Percentiles rank a stretch among this genome's conserved stretches.
Conservation (phyloP, 2,329 filamentous ascomycete species). For the Microsporum ferrugineum region DNA sequence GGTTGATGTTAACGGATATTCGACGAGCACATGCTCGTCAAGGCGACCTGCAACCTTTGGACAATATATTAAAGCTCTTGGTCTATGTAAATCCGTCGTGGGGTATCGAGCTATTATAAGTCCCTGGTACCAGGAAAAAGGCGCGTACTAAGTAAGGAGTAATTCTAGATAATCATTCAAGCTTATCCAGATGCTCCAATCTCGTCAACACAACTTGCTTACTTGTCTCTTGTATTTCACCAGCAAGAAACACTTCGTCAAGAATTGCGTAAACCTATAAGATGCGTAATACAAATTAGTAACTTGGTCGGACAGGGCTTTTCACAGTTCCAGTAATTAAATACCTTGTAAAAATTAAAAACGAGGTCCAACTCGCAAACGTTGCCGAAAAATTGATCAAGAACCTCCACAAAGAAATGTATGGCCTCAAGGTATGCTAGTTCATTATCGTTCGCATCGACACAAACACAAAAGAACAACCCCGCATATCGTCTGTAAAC, state of each 20-base stretch:
- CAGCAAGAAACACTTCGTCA: slow-evolving; percentile 93
- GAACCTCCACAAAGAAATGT: slow-evolving; percentile 97
- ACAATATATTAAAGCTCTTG: too few relatives aligned
- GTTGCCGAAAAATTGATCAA: slow-evolving; percentile 98
- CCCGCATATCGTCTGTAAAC: slow-evolving; percentile 96
- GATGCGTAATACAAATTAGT: neutral
- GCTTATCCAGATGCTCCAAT: slow-evolving; percentile 88
- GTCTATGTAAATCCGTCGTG: neutral
- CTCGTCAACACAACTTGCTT: slow-evolving; percentile 94
- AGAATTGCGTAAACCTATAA: slow-evolving; percentile 84
- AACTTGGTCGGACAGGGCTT: neutral
- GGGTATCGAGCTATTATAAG: neutral
- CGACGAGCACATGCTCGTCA: too few relatives aligned
- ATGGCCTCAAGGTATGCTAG: slow-evolving; percentile 93
- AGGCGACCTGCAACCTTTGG: too few relatives aligned
- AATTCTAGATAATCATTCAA: slow-evolving; percentile 52
- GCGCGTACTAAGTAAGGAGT: neutral
- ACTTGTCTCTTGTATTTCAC: slow-evolving; percentile 97
- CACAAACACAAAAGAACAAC: slow-evolving; percentile 97
- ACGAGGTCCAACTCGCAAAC: slow-evolving; percentile 93
- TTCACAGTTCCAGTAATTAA: slow-evolving; percentile 16
- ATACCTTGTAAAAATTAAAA: slow-evolving; percentile 59
- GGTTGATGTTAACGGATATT: too few relatives aligned
- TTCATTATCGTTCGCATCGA: slow-evolving; percentile 98
- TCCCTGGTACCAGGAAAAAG: neutral